Base-by-base conservation (phyloP, 257 asterid species). In the Capsicum baccatum region DNA sequence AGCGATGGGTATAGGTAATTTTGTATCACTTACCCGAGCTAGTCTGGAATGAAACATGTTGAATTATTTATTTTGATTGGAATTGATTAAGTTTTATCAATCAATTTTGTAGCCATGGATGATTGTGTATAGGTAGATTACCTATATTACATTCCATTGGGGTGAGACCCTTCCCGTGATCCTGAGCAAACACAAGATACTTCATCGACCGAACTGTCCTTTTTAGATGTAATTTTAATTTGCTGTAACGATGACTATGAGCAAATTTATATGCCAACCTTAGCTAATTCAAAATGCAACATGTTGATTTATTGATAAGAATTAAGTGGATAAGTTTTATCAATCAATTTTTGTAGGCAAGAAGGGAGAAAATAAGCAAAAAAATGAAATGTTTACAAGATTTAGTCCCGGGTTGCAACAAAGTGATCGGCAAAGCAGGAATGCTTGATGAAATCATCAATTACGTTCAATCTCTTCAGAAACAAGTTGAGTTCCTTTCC, bases 401-500 rank as follows among this genome's bases (percentile, higher is more conserved):
- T 86, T 89, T 94, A 85, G 95, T 94, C 50, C 96, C 97, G 0
- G 94, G 98, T 1, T 94, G 98, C 52, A 87, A 92, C 82, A 92
- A 90, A 84, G 94, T 87, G 9, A 90, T 92, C 4, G 98, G 98
- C 64, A 94, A 92, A 64, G 94, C 97, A 52, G 96, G 94, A 26
- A 92, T 90, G 95, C 93, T 94, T 17, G 98, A 94, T 82, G 98
- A 94, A 85, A 94, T 94, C 63, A 94, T 92, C 47, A 94, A 92
- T 86, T 94, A 94, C 48, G 94, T 94, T 52, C 97, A 92, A 67
- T 94, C 97, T 57, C 89, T 94, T 48, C 98, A 94, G 78, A 94
- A 91, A 85, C 97, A 94, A 92, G 98, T 92, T 1, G 98, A 94
- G 95, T 92, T 94, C 85, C 95, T 94, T 73, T 92, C 97, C 12